A percentile compares a stretch with the other conserved stretches of the same genome.
Conservation (phyloP, 345 rosid species). For the Salix koriyanagi region DNA sequence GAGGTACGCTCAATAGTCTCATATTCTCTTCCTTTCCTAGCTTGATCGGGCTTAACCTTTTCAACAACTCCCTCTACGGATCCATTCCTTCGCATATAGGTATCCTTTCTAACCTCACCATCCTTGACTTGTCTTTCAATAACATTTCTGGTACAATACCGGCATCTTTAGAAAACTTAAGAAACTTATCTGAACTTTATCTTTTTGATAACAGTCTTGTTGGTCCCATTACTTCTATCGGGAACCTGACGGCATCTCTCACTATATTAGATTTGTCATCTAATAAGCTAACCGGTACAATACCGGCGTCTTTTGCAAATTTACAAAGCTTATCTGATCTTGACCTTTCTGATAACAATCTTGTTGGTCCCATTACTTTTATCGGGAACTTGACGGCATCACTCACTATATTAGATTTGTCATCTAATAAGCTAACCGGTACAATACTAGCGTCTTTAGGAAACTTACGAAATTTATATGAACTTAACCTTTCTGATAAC, state of each 20-base stretch:
- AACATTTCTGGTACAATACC: neutral
- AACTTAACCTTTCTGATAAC: neutral
- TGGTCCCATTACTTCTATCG: neutral
- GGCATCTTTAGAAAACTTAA: neutral
- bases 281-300: neutral
- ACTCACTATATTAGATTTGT: neutral
- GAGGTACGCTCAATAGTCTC: conserved; percentile 13
- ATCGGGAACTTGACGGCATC: neutral
- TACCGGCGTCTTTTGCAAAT: neutral
- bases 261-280: accelerated
- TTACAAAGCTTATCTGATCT: neutral
- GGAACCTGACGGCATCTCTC: neutral
- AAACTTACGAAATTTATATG: neutral
- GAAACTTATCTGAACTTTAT: accelerated
- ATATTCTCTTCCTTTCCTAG: conserved; percentile 15
- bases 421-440: neutral
- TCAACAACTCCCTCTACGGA: conserved; percentile 11
- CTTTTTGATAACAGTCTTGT: neutral
- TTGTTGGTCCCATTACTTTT: neutral
- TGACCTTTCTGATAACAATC: accelerated
- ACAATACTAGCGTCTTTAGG: neutral
- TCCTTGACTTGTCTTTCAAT: conserved; percentile 12
- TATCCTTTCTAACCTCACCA: conserved; percentile 17
- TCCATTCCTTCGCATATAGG: conserved; percentile 15
- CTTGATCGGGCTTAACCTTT: neutral